phyloP scores from a whole-genome alignment of 2,329 filamentous ascomycete genomes.

The Aspergillus piperis region DNA sequence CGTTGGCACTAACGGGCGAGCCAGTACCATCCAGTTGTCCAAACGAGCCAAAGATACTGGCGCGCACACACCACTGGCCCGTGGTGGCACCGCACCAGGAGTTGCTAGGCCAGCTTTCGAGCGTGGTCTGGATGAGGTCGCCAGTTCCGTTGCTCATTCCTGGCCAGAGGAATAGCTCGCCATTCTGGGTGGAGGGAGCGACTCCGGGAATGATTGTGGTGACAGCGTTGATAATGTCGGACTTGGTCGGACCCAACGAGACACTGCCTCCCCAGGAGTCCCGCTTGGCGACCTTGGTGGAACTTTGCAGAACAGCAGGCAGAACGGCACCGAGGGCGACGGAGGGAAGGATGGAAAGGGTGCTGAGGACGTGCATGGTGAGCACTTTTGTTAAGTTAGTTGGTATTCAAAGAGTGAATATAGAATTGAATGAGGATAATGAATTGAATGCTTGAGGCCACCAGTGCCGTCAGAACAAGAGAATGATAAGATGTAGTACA shows the following conservation, averaged over 20 bases:
- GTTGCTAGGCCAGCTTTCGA: conserved; percentile 46
- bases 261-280: conserved; percentile 44
- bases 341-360: background rate
- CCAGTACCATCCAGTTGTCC: conserved; percentile 40
- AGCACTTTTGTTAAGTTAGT: background rate
- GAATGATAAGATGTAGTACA: background rate
- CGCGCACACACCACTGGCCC: conserved; percentile 47
- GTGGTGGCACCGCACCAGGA: conserved; percentile 44
- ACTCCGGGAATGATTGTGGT: conserved; percentile 46
- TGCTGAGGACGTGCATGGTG: conserved; percentile 7
- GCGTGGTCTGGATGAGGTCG: conserved; percentile 46
- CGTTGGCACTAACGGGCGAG: conserved; percentile 22
- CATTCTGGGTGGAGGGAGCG: conserved; percentile 41
- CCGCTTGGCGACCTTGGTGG: conserved; percentile 17
- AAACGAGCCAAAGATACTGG: conserved; percentile 45
- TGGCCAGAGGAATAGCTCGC: conserved; percentile 47
- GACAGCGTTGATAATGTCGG: conserved; percentile 42
- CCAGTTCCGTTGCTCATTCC: conserved; percentile 51
- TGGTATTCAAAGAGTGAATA: background rate
- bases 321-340: conserved; percentile 12
- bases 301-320: conserved; percentile 17
- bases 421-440: background rate
- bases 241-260: conserved; percentile 41
- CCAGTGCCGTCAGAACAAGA: background rate
- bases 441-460: background rate